Evolutionary conservation across 192 early-diverging fungal species (phyloP).

Genomic region (Coemansia sp.): DNA sequence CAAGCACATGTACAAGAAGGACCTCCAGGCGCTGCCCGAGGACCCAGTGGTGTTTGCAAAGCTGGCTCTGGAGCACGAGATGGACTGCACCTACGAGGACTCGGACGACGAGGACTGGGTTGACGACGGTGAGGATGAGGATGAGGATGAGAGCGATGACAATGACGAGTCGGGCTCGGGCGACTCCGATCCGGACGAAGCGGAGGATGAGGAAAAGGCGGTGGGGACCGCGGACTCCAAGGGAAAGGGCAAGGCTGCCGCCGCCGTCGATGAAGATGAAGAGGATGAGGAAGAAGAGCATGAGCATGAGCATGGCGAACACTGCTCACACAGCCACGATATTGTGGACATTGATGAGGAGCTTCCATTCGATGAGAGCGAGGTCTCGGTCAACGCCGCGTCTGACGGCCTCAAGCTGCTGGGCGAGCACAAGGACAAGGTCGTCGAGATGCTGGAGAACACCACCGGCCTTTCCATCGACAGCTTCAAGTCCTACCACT

Average conservation of each 20-base stretch:
- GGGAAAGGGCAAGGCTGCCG: conserved; percentile 19
- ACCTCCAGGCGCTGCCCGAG: conserved; percentile 47
- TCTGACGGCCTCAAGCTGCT: conserved; percentile 44
- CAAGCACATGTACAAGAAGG: conserved; percentile 46
- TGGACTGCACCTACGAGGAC: conserved; percentile 52
- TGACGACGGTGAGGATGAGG: conserved; percentile 40
- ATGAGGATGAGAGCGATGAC: conserved; percentile 31
- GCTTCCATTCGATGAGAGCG: conserved; percentile 49
- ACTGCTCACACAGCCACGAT: conserved; percentile 45
- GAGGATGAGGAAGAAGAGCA: conserved; percentile 26
- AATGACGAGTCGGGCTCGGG: conserved; percentile 9
- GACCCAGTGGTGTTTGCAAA: conserved; percentile 42
- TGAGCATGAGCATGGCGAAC: conserved; percentile 47
- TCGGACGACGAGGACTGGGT: conserved; percentile 44
- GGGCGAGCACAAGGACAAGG: conserved; percentile 37
- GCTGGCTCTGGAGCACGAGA: conserved; percentile 54
- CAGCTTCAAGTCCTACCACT: conserved; percentile 53
- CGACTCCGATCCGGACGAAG: conserved; percentile 7
- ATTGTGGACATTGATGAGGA: conserved; percentile 29
- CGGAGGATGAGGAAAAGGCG: conserved; percentile 14
- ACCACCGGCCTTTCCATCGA: conserved; percentile 43
- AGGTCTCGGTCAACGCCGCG: conserved; percentile 27
- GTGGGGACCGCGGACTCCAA: conserved; percentile 17
- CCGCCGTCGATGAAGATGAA: conserved; percentile 12
- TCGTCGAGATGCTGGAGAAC: conserved; percentile 40